Conservation (phyloP, 495 filamentous ascomycete species). For the Platismatia glauca region DNA sequence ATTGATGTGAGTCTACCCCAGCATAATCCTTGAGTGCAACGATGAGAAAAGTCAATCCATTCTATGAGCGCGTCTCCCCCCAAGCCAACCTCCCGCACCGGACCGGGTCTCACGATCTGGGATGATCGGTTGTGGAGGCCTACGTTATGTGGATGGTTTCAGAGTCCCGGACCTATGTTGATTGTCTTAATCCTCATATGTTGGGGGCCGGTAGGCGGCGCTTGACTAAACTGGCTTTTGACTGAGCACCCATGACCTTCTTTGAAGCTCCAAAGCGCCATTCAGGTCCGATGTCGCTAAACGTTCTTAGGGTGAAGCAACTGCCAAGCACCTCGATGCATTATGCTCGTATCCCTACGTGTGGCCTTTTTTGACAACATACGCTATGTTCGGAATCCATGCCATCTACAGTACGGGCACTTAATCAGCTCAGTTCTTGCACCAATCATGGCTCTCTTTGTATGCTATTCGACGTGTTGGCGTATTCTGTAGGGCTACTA, state of each 20-base stretch:
- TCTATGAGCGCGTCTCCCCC: slow-evolving; percentile 72
- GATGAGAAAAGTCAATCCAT: slow-evolving; percentile 99
- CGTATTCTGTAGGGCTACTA: too few relatives aligned
- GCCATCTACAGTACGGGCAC: too few relatives aligned
- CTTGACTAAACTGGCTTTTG: slow-evolving; percentile 58
- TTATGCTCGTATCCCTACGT: too few relatives aligned
- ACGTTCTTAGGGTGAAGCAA: neutral
- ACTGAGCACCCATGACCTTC: slow-evolving; percentile 36
- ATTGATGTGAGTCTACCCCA: slow-evolving; percentile 3
- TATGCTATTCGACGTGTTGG: too few relatives aligned
- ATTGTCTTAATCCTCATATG: slow-evolving; percentile 49
- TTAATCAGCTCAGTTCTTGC: too few relatives aligned
- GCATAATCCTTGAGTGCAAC: slow-evolving; percentile 34
- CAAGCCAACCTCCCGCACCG: slow-evolving; percentile 75
- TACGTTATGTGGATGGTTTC: slow-evolving; percentile 34
- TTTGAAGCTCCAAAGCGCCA: neutral
- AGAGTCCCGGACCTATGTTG: slow-evolving; percentile 41
- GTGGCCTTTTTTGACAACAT: too few relatives aligned
- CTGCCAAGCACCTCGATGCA: neutral
- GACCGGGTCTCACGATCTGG: slow-evolving; percentile 46
- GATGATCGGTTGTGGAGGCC: slow-evolving; percentile 88
- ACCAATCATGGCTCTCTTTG: too few relatives aligned
- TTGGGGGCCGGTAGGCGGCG: slow-evolving; percentile 42
- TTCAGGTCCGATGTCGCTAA: neutral
- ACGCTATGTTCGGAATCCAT: too few relatives aligned